Percentiles rank a stretch among this genome's conserved stretches.
phyloP scores from a whole-genome alignment of 1,284 basidiomycete species.

The Leccinum subfulvum region DNA sequence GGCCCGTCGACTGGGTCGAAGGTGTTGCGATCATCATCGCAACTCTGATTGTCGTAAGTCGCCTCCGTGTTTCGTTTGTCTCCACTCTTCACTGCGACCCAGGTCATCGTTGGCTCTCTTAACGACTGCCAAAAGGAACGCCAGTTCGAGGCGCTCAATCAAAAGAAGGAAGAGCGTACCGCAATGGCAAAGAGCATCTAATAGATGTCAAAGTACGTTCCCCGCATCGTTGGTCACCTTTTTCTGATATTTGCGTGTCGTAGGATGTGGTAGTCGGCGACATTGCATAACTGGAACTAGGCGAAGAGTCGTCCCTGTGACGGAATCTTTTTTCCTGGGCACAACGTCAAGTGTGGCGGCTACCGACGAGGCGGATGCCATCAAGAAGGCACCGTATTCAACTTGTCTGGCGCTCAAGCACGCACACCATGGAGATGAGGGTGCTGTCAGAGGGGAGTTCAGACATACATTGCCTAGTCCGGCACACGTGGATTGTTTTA shows the following conservation, averaged over 20 bases:
- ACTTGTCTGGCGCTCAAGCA: constrained; percentile 61
- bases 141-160: no score
- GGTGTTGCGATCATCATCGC: no score
- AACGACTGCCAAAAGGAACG: no score
- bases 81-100: no score
- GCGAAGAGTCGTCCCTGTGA: constrained; percentile 96
- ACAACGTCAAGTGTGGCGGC: constrained; percentile 95
- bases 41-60: no score
- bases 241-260: constrained; percentile 6
- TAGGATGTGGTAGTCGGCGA: constrained; percentile 94
- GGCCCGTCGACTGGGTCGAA: no score
- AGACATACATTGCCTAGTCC: constrained; percentile 25
- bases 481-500: constrained; percentile 85
- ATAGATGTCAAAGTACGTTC: constrained; percentile 73
- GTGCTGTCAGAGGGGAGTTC: constrained; percentile 21
- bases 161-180: no score
- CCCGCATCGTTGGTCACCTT: neutral
- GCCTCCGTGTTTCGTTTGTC: no score
- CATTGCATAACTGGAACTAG: constrained; percentile 85
- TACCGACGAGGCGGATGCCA: constrained; percentile 95
- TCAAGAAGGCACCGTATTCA: constrained; percentile 83
- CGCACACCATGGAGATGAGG: constrained; percentile 27
- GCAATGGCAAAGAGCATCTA: constrained; percentile 73
- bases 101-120: no score
- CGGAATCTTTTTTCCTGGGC: constrained; percentile 89